Evolutionary conservation across 495 filamentous ascomycete genomes (phyloP).

Genomic region (Daldinia caldariorum): DNA sequence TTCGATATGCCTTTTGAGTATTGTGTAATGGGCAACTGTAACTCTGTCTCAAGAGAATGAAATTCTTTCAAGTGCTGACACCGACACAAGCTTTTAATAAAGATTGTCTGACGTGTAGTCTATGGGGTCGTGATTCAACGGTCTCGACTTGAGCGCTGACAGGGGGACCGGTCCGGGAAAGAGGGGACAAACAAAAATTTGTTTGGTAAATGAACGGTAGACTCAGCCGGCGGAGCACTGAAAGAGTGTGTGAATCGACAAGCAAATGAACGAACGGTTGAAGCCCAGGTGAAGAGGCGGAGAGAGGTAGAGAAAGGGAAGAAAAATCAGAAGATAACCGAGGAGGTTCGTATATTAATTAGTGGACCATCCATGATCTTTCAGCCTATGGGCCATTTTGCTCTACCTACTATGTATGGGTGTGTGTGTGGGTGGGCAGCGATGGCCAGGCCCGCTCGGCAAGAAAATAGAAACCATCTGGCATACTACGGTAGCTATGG

Average conservation of each 20-base stretch:
- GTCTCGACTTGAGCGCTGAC: slow-evolving; percentile 23
- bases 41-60: slow-evolving; percentile 38
- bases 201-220: slow-evolving; percentile 51
- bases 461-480: slow-evolving; percentile 15
- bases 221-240: slow-evolving; percentile 52
- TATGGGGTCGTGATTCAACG: slow-evolving; percentile 18
- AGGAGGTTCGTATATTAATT: slow-evolving; percentile 37
- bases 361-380: slow-evolving; percentile 26
- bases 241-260: slow-evolving; percentile 39
- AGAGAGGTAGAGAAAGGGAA: slow-evolving; percentile 32
- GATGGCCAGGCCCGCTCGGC: slow-evolving; percentile 14
- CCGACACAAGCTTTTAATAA: slow-evolving; percentile 26
- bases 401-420: no score
- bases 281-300: slow-evolving; percentile 39
- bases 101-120: slow-evolving; percentile 19
- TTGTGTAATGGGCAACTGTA: slow-evolving; percentile 23
- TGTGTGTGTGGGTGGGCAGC: slow-evolving; percentile 5
- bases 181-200: slow-evolving; percentile 45
- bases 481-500: neutral
- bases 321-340: slow-evolving; percentile 18
- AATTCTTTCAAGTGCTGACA: slow-evolving; percentile 32
- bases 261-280: slow-evolving; percentile 43
- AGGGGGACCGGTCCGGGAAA: slow-evolving; percentile 40
- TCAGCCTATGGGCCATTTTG: slow-evolving; percentile 11
- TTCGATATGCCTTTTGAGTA: slow-evolving; percentile 14